These are phyloP conservation scores for Kluyveromyces starmeri DNA, from an alignment of 805 yeast species.

Conservation along the genomic window DNA sequence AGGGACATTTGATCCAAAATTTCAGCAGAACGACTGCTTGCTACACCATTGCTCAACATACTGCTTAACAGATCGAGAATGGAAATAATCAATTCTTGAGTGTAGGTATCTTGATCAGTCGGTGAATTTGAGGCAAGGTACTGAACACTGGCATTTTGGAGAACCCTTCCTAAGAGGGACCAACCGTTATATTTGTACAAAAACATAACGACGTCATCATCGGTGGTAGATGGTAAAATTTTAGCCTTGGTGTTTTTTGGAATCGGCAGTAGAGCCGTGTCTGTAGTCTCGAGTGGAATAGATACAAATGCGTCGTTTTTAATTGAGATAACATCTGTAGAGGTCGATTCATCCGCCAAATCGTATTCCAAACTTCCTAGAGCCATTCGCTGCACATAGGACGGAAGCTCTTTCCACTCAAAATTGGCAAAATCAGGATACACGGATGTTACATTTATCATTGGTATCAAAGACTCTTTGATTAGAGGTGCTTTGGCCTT, in stretches of 20 bases:
- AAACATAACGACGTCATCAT: slow-evolving; percentile 46
- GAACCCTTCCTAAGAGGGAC: slow-evolving; percentile 70
- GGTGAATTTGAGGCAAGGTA: slow-evolving; percentile 27
- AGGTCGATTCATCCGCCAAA: slow-evolving; percentile 27
- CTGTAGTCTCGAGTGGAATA: slow-evolving; percentile 48
- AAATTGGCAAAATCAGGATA: slow-evolving; percentile 61
- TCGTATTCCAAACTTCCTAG: slow-evolving; percentile 36
- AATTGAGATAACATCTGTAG: slow-evolving; percentile 42
- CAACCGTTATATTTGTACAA: slow-evolving; percentile 74
- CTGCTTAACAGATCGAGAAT: slow-evolving; percentile 44
- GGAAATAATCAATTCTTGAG: slow-evolving; percentile 35
- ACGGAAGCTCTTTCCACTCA: slow-evolving; percentile 47
- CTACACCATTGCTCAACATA: slow-evolving; percentile 34
- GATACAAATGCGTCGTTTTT: slow-evolving; percentile 40
- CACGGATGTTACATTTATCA: slow-evolving; percentile 49
- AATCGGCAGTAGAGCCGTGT: slow-evolving; percentile 36
- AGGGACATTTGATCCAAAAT: slow-evolving; percentile 29
- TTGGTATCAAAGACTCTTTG: slow-evolving; percentile 44
- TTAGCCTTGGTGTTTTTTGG: slow-evolving; percentile 62
- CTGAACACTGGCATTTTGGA: slow-evolving; percentile 46
- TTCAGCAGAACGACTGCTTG: slow-evolving; percentile 34
- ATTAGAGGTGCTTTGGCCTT: slow-evolving; percentile 66
- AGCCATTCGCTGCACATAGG: slow-evolving; percentile 48
- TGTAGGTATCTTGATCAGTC: slow-evolving; percentile 27
- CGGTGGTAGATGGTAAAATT: slow-evolving; percentile 41